Conservation (phyloP, 805 yeast genomes). For the Zygosaccharomyces gambellarensis region DNA sequence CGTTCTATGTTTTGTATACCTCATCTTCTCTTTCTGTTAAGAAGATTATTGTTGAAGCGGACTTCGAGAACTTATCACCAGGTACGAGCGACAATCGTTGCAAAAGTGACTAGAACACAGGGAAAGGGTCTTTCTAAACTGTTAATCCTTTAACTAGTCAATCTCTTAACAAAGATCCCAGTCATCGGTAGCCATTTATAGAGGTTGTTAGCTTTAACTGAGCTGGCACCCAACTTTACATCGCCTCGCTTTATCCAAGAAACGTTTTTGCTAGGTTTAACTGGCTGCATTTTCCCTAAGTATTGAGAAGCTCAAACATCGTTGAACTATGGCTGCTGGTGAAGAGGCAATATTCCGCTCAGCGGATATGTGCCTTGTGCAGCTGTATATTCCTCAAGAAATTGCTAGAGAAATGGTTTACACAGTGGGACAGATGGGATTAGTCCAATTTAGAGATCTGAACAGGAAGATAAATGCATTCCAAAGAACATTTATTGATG, state of each 20-base stretch:
- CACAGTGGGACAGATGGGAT: slow-evolving; percentile 79
- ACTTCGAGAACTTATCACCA: neutral
- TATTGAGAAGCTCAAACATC: neutral
- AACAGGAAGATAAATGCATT: slow-evolving; percentile 76
- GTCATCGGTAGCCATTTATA: neutral
- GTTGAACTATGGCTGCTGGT: slow-evolving; percentile 7
- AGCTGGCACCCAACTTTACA: too few species aligned
- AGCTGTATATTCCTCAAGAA: slow-evolving; percentile 87
- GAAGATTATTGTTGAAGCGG: neutral
- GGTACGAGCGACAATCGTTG: neutral
- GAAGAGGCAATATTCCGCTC: slow-evolving; percentile 54
- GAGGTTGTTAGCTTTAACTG: neutral
- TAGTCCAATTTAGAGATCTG: slow-evolving; percentile 84
- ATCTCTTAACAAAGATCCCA: neutral
- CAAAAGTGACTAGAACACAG: neutral
- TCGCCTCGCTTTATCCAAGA: neutral
- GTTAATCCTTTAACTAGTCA: neutral
- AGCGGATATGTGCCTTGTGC: slow-evolving; percentile 95
- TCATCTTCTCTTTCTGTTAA: neutral
- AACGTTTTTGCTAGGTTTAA: neutral
- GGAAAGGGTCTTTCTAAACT: neutral
- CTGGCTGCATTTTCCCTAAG: neutral
- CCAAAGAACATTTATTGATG: slow-evolving; percentile 87
- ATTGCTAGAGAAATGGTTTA: slow-evolving; percentile 82
- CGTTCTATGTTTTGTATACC: neutral